These are phyloP conservation scores for Tympanopsis confertula DNA, from an alignment of 2,329 filamentous ascomycete genomes.

Conservation along the genomic window DNA sequence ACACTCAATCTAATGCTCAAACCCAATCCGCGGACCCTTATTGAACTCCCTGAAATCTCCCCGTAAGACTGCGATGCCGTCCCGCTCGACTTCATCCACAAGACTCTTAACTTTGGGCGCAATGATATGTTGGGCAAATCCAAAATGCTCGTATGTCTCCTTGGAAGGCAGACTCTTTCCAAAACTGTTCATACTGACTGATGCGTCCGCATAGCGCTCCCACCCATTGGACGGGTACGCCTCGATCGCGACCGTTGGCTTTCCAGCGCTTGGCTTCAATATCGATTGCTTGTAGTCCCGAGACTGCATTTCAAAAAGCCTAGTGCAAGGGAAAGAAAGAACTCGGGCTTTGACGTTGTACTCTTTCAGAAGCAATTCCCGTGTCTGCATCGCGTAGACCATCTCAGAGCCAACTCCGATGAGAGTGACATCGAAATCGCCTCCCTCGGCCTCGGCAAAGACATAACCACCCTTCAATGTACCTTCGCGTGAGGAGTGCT, in stretches of 20 bases:
- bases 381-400: constrained; percentile 80
- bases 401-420: constrained; percentile 96
- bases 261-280: constrained; percentile 68
- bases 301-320: constrained; percentile 85
- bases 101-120: constrained; percentile 18
- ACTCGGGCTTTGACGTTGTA: constrained; percentile 79
- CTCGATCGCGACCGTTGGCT: constrained; percentile 86
- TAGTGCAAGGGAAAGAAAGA: constrained; percentile 90
- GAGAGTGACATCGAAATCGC: constrained; percentile 64
- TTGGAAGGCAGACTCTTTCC: constrained; percentile 95
- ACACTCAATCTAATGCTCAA: too few relatives aligned
- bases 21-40: too few relatives aligned
- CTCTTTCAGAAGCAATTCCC: constrained; percentile 81
- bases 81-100: constrained; percentile 15
- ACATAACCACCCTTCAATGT: constrained; percentile 94
- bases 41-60: too few relatives aligned
- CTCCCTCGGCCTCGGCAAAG: constrained; percentile 70
- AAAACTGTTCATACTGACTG: constrained; percentile 98
- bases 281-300: constrained; percentile 93
- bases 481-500: constrained; percentile 70
- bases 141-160: constrained; percentile 78
- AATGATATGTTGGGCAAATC: constrained; percentile 33
- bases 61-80: too few relatives aligned
- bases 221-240: constrained; percentile 95
- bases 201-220: constrained; percentile 93